Evolutionary conservation across 108 stramenopile genomes (phyloP).

Genomic region (Cylindrotheca closterium): DNA sequence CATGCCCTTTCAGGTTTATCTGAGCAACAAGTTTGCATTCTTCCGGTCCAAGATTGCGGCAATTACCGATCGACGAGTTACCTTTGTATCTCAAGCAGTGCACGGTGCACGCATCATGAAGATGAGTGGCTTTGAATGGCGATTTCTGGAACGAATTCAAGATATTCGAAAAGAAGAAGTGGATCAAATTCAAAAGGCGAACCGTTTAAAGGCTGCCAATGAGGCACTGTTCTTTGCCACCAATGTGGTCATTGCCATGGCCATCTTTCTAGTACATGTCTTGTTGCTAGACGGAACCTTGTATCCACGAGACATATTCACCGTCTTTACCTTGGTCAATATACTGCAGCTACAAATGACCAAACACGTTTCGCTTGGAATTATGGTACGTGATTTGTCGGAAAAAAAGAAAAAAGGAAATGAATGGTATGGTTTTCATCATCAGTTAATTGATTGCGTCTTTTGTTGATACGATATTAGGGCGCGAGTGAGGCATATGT

Average conservation of each 20-base stretch:
- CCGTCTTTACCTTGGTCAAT: constrained; percentile 65
- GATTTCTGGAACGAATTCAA: constrained; percentile 63
- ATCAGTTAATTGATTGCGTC: no score
- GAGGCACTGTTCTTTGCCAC: constrained; percentile 72
- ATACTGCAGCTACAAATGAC: constrained; percentile 80
- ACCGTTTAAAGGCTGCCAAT: constrained; percentile 61
- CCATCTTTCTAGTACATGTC: constrained; percentile 56
- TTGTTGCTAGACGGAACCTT: constrained; percentile 44
- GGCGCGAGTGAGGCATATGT: constrained; percentile 69
- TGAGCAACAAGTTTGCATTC: constrained; percentile 61
- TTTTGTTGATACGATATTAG: no score
- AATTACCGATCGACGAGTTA: constrained; percentile 83
- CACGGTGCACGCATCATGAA: constrained; percentile 81
- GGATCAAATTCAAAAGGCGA: constrained; percentile 58
- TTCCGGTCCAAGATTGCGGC: constrained; percentile 61
- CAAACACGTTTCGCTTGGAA: constrained; percentile 77
- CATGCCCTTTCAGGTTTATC: constrained; percentile 70
- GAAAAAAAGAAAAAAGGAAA: no score
- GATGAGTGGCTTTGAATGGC: constrained; percentile 76
- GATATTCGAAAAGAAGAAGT: constrained; percentile 62
- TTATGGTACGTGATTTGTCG: constrained; percentile 64
- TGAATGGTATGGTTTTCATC: no score
- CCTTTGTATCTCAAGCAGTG: constrained; percentile 81
- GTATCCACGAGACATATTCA: constrained; percentile 59
- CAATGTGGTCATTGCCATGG: constrained; percentile 49